Percentiles rank a stretch among this genome's conserved stretches.
phyloP scores from a whole-genome alignment of 768 basidiomycete genomes.

The Rubroboletus pulcherrimus region DNA sequence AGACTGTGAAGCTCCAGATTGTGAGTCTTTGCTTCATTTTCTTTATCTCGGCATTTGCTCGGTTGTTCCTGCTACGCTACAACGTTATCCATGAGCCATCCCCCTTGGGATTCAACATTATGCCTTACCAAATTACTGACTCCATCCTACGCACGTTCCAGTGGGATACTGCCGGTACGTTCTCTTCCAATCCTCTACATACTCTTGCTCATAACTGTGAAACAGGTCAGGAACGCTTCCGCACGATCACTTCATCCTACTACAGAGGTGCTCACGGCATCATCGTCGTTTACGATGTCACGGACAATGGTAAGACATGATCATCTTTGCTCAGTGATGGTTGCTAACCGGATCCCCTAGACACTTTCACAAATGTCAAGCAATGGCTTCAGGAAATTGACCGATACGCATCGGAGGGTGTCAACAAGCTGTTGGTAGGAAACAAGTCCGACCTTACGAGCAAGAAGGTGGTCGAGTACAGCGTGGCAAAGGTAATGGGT shows the following conservation, averaged over 20 bases:
- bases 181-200: neutral
- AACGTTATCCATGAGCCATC: neutral
- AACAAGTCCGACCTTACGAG: conserved; percentile 98
- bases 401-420: conserved; percentile 95
- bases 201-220: conserved; percentile 2
- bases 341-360: conserved; percentile 38
- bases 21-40: conserved; percentile 46
- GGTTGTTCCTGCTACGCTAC: neutral
- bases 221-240: conserved; percentile 93
- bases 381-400: conserved; percentile 94
- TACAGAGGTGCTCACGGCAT: conserved; percentile 99
- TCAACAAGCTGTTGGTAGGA: conserved; percentile 97
- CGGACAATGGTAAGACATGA: conserved; percentile 69
- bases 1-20: conserved; percentile 98
- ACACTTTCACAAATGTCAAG: conserved; percentile 93
- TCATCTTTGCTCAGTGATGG: neutral
- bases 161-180: conserved; percentile 96
- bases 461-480: conserved; percentile 94
- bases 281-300: conserved; percentile 98
- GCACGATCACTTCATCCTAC: conserved; percentile 99
- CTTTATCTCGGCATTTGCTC: neutral
- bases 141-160: conserved; percentile 15
- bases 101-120: neutral
- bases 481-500: conserved; percentile 68
- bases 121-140: conserved; percentile 9